phyloP scores from a whole-genome alignment of 2,329 filamentous ascomycete species.

The Annulohypoxylon truncatum region DNA sequence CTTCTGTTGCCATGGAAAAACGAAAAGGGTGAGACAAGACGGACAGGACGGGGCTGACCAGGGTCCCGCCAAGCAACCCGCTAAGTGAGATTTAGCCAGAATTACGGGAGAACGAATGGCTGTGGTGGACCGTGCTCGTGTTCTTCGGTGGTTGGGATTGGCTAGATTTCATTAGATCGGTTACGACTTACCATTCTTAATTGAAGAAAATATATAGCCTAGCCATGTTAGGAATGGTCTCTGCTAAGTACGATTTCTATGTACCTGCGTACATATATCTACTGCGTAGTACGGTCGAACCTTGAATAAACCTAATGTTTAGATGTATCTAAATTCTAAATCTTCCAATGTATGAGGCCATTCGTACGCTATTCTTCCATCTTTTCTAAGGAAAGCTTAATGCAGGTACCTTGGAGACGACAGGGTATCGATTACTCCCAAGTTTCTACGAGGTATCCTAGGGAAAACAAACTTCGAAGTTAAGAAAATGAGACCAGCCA shows the following conservation, averaged over 20 bases:
- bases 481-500: background rate
- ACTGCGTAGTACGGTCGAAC: too few relatives aligned
- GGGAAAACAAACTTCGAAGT: background rate
- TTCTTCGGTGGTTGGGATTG: slow-evolving; percentile 28
- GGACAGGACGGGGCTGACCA: slow-evolving; percentile 8
- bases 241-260: background rate
- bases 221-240: background rate
- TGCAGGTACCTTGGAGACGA: background rate
- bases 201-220: slow-evolving; percentile 6
- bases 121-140: slow-evolving; percentile 30
- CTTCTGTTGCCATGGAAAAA: slow-evolving; percentile 27
- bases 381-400: background rate
- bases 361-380: background rate
- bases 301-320: background rate
- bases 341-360: background rate
- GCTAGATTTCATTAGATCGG: background rate
- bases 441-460: background rate
- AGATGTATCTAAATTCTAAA: background rate
- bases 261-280: background rate
- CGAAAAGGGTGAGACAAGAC: slow-evolving; percentile 30
- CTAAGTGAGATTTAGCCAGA: background rate
- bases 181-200: slow-evolving; percentile 12
- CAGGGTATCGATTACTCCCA: background rate
- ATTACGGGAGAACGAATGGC: background rate
- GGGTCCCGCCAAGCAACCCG: background rate